Conservation (phyloP, 2,329 filamentous ascomycete species). For the Westerdykella aurantiaca region DNA sequence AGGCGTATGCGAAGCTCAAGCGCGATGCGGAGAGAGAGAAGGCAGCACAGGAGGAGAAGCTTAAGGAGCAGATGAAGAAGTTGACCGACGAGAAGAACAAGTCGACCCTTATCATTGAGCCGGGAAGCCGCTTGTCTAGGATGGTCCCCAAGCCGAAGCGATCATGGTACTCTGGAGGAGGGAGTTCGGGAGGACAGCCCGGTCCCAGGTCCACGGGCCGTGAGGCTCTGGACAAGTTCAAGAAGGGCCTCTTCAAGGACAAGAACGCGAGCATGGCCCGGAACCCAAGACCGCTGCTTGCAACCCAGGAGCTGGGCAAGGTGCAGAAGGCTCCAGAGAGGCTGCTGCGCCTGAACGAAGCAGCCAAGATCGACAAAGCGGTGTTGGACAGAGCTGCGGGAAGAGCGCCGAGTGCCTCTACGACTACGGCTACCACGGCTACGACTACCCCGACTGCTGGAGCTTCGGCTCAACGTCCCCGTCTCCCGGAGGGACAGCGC, state of each 20-base stretch:
- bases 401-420: not conserved
- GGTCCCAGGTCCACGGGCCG: conserved; percentile 33
- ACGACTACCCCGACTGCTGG: not conserved
- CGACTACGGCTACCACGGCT: not conserved
- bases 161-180: conserved; percentile 7
- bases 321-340: conserved; percentile 26
- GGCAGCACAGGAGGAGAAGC: conserved; percentile 24
- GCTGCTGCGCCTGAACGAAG: conserved; percentile 28
- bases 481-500: conserved; percentile 24
- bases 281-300: conserved; percentile 25
- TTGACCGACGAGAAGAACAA: conserved; percentile 30
- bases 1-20: conserved; percentile 58
- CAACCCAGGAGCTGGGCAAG: conserved; percentile 15
- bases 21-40: conserved; percentile 37
- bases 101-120: conserved; percentile 23
- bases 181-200: conserved; percentile 15
- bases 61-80: conserved; percentile 29
- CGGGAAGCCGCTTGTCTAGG: not conserved
- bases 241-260: conserved; percentile 29
- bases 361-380: conserved; percentile 7
- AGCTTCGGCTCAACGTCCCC: conserved; percentile 12
- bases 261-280: conserved; percentile 25
- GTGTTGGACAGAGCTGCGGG: too few species aligned
- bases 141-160: not conserved
- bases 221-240: conserved; percentile 31